phyloP scores from a whole-genome alignment of 257 asterid genomes.

The Salvia splendens region DNA sequence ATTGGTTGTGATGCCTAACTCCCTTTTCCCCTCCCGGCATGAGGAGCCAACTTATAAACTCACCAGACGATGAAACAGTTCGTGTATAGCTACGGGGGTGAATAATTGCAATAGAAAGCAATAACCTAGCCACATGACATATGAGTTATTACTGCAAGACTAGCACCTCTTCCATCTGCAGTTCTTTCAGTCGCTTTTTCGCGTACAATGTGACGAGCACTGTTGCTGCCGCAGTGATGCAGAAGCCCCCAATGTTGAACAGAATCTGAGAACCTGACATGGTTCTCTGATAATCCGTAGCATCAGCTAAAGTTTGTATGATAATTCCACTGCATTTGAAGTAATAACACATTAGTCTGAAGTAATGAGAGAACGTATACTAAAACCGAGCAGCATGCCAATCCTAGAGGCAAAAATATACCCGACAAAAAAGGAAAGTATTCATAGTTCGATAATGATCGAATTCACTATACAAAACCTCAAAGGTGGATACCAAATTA shows the following conservation, averaged over 20 bases:
- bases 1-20: background rate
- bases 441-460: no score
- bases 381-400: background rate
- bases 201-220: constrained; percentile 63
- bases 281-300: constrained; percentile 49
- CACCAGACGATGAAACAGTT: background rate
- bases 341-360: constrained; percentile 17
- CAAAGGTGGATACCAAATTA: no score
- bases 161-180: constrained; percentile 61
- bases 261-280: constrained; percentile 59
- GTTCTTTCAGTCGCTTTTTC: constrained; percentile 58
- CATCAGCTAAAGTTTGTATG: constrained; percentile 73
- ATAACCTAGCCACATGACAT: background rate
- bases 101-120: constrained; percentile 2
- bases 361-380: no score
- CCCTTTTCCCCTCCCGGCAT: constrained; percentile 14
- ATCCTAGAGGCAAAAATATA: background rate
- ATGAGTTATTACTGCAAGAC: constrained; percentile 44
- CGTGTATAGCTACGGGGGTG: background rate
- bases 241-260: constrained; percentile 55
- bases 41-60: constrained; percentile 4
- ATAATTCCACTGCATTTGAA: constrained; percentile 62
- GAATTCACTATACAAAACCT: no score
- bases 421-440: background rate
- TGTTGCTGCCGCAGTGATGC: constrained; percentile 54